Evolutionary conservation across 1,284 basidiomycete genomes (phyloP).

Genomic region (Apiotrichum mycotoxinovorans): DNA sequence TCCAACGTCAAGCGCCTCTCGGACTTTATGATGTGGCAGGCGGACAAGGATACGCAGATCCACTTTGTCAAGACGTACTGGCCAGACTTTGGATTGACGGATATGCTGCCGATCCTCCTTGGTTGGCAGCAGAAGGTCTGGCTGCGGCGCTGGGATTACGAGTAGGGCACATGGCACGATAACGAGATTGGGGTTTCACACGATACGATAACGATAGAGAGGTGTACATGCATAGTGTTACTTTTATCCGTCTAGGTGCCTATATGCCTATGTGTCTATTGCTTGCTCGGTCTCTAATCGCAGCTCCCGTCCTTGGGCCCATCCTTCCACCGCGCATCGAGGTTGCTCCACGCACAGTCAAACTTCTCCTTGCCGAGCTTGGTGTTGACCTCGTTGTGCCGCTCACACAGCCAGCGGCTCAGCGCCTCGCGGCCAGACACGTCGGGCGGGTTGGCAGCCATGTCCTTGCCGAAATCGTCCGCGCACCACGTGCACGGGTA

Average conservation of each 20-base stretch:
- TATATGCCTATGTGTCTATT: not conserved
- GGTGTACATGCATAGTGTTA: slow-evolving; percentile 12
- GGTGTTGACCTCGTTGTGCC: slow-evolving; percentile 86
- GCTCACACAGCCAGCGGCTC: slow-evolving; percentile 80
- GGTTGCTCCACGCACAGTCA: slow-evolving; percentile 64
- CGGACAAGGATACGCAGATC: slow-evolving; percentile 70
- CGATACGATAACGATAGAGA: not conserved
- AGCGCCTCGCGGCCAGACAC: slow-evolving; percentile 65
- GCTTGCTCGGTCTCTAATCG: slow-evolving; percentile 54
- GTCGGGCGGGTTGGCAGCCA: slow-evolving; percentile 66
- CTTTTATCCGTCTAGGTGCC: not conserved
- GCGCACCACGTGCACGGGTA: slow-evolving; percentile 88
- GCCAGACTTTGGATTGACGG: slow-evolving; percentile 88
- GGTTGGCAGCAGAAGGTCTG: slow-evolving; percentile 76
- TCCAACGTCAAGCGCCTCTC: slow-evolving; percentile 86
- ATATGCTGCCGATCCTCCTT: slow-evolving; percentile 79
- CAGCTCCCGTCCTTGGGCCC: slow-evolving; percentile 82
- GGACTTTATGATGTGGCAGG: slow-evolving; percentile 92
- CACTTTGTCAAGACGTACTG: slow-evolving; percentile 88
- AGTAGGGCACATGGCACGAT: not conserved
- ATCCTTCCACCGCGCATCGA: slow-evolving; percentile 84
- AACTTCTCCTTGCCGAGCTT: slow-evolving; percentile 77
- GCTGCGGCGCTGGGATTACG: slow-evolving; percentile 22
- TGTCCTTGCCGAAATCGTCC: slow-evolving; percentile 64
- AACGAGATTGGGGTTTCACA: too few relatives aligned